Evolutionary conservation across 306 rosid genomes (phyloP).

Genomic region (Cucurbita argyrosperma): DNA sequence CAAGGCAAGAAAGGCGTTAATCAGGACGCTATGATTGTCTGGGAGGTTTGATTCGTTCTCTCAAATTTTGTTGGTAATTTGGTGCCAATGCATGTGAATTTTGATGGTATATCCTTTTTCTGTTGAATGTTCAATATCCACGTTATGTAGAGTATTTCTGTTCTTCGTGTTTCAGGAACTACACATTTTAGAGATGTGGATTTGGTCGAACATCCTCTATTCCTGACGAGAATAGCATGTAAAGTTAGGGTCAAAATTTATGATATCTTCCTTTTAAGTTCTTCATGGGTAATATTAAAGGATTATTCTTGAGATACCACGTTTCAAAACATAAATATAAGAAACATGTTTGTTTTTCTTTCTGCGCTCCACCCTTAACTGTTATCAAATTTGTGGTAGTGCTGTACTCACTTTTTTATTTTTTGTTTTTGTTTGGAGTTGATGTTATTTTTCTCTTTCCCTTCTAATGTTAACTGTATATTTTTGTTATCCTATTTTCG

Average conservation of each 20-base stretch:
- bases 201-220: neutral
- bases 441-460: neutral
- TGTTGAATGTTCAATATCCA: neutral
- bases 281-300: neutral
- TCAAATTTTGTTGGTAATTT: neutral
- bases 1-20: slow-evolving; percentile 64
- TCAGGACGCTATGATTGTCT: slow-evolving; percentile 81
- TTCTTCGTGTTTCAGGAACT: neutral
- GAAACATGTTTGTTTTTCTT: neutral
- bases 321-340: neutral
- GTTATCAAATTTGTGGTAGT: neutral
- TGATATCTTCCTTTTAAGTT: neutral
- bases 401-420: neutral
- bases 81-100: neutral
- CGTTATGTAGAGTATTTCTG: neutral
- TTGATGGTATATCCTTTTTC: neutral
- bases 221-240: neutral
- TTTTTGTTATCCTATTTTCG: neutral
- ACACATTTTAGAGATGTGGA: neutral
- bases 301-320: neutral
- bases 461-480: neutral
- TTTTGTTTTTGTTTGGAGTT: neutral
- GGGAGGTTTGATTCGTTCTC: slow-evolving; percentile 56
- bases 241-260: neutral
- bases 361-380: neutral